These are phyloP conservation scores for Erodium moschatum DNA, from an alignment of 441 rosid genomes.

Conservation along the genomic window DNA sequence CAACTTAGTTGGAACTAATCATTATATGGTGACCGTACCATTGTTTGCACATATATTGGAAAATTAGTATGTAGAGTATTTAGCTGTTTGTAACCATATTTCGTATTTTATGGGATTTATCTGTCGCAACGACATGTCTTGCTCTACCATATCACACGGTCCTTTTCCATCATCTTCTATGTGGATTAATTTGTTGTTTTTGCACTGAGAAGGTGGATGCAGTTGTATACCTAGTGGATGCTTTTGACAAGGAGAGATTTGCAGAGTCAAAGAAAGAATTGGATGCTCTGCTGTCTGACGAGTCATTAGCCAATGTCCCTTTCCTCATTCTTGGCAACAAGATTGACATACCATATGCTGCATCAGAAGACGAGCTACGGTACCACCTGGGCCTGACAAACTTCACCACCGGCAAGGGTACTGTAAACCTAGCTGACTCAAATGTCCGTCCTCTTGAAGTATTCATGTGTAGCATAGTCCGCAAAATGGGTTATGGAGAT, in stretches of 20 bases:
- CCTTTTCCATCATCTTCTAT: not conserved
- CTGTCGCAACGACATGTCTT: not conserved
- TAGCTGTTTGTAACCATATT: too few relatives aligned
- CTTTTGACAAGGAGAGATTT: conserved; percentile 3
- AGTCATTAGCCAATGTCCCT: conserved; percentile 14
- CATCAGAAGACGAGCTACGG: conserved; percentile 17
- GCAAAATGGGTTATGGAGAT: conserved; percentile 19
- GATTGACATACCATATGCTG: conserved; percentile 10
- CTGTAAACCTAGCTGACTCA: conserved; percentile 10
- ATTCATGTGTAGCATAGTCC: conserved; percentile 18
- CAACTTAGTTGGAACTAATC: not conserved
- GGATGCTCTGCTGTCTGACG: conserved; percentile 11
- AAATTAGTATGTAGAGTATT: not conserved
- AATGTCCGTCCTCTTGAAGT: conserved; percentile 20
- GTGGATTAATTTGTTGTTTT: not conserved
- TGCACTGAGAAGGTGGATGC: not conserved
- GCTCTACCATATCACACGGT: not conserved
- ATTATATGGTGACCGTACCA: too few relatives aligned
- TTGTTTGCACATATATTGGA: conserved; percentile 1
- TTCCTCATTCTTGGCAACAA: conserved; percentile 19
- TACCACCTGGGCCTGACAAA: conserved; percentile 20
- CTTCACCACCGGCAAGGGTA: conserved; percentile 20
- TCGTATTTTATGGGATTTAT: too few relatives aligned
- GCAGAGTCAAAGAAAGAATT: conserved; percentile 5
- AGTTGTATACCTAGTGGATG: conserved; percentile 5